Evolutionary conservation across 2,329 filamentous ascomycete species (phyloP), one percentile per base, ranked within the genome.

Genomic region (Paracoccidioides lutzii): DNA sequence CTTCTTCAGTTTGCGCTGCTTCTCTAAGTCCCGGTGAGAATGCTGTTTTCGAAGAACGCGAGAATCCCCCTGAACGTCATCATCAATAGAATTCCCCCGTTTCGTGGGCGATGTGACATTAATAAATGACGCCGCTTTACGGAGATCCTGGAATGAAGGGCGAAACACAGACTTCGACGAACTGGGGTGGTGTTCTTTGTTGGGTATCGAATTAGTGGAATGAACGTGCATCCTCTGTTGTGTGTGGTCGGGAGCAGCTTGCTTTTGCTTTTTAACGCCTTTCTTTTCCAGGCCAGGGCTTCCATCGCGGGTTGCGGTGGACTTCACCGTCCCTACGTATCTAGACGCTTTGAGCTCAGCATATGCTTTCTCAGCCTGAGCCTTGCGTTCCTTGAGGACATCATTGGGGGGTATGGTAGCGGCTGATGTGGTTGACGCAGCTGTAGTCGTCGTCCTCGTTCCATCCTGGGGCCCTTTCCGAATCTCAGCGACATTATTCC

Each of bases 1-100:
- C 67, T 81, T 82, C 43, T 75, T 70, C 37, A 84, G 68, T 59
- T 80, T 81, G 57, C 76, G 72, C 61, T 83, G 78, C 61, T 76
- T 78, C 52, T 76, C 71, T 5, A 83, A 67, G 53, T 83, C 81
- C 60, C 76, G 78, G 62, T 77, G 78, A 2, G 78, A 81, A 2
- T 74, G 73, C 30, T 76, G 73, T 43, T 71, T 73, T 56, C 73
- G 74, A 38, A 79, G 22, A 28, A 12, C 10, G 30, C 22, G 53
- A 43, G 53, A 42, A 48, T 37, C 33, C 33, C 30, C 54, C 14
- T 41, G 33, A 35, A n/a, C 52, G 43, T 22, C 52, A 33, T 35
- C 43, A 15, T 35, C 32, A 12, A 41, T 22, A 32, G 49, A 41
- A 30, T 52, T 37, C 22, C 15, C 22, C 9, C 49, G 49, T 15